A percentile compares a stretch with the other conserved stretches of the same genome.
Evolutionary conservation across 495 filamentous ascomycete genomes (phyloP).

Genomic region (Talaromyces wortmannii): DNA sequence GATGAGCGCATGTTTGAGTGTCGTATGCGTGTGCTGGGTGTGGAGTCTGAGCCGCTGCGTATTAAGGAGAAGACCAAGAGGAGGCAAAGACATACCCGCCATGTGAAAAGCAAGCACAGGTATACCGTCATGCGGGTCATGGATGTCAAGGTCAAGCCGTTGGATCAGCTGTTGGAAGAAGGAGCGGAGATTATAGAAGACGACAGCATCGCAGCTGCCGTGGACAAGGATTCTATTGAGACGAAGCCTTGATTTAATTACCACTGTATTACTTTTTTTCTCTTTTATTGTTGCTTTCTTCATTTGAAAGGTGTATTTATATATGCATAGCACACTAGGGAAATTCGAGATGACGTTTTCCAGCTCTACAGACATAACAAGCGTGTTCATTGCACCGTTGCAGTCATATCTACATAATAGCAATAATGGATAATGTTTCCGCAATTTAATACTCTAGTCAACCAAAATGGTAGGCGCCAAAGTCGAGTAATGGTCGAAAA

Average conservation of each 20-base stretch:
- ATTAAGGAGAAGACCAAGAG: conserved; percentile 90
- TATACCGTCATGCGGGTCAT: conserved; percentile 81
- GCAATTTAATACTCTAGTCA: conserved; percentile 36
- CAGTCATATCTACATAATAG: no score
- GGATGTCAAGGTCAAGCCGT: conserved; percentile 63
- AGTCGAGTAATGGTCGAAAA: conserved; percentile 75
- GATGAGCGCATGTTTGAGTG: conserved; percentile 80
- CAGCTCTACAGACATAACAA: no score
- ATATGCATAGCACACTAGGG: neutral
- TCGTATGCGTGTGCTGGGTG: conserved; percentile 75
- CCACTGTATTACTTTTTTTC: neutral
- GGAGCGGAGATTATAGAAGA: conserved; percentile 34
- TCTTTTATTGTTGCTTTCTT: neutral
- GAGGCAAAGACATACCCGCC: conserved; percentile 67
- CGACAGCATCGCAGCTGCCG: neutral
- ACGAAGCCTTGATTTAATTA: neutral
- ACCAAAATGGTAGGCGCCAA: conserved; percentile 76
- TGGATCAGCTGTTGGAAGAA: conserved; percentile 48
- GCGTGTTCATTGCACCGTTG: no score
- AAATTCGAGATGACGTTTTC: neutral
- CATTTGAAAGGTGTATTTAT: neutral
- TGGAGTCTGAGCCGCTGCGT: conserved; percentile 82
- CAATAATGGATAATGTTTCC: no score
- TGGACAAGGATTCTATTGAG: conserved; percentile 2
- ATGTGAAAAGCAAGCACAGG: conserved; percentile 74